A percentile compares a stretch with the other conserved stretches of the same genome.
phyloP scores from a whole-genome alignment of 768 basidiomycete species.

The Tremella fuciformis region DNA sequence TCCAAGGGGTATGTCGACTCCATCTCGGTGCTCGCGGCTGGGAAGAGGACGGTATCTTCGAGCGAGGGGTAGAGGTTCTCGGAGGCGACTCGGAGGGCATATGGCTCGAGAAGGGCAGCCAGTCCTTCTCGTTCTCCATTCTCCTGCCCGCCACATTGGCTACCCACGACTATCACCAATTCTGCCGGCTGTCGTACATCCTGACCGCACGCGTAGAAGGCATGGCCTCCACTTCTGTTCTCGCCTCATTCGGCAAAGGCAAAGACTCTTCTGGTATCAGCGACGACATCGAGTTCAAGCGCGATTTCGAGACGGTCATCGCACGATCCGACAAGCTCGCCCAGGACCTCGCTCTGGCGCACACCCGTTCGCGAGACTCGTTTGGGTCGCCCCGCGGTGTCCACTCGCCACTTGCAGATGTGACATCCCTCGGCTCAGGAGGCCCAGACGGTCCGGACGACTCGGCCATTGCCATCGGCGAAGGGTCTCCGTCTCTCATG shows the following conservation, averaged over 20 bases:
- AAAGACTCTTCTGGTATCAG: constrained; percentile 6
- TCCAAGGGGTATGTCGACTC: constrained; percentile 36
- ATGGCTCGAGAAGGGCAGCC: constrained; percentile 36
- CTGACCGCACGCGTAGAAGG: constrained; percentile 34
- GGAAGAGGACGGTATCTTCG: constrained; percentile 46
- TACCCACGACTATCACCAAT: constrained; percentile 36
- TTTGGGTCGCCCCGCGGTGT: not conserved
- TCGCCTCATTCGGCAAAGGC: not conserved
- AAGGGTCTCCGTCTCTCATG: constrained; percentile 26
- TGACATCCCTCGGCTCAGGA: not conserved
- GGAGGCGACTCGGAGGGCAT: constrained; percentile 35
- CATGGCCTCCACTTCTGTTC: constrained; percentile 1
- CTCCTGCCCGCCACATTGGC: constrained; percentile 45
- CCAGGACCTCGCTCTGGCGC: constrained; percentile 12
- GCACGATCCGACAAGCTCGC: constrained; percentile 23
- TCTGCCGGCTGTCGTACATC: constrained; percentile 33
- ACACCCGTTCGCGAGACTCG: constrained; percentile 8
- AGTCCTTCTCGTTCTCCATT: constrained; percentile 41
- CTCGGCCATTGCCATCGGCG: constrained; percentile 17
- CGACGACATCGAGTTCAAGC: constrained; percentile 19
- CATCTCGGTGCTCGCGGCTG: constrained; percentile 37
- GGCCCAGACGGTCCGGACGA: constrained; percentile 7
- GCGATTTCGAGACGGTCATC: constrained; percentile 24
- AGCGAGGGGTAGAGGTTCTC: constrained; percentile 35
- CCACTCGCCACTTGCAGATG: not conserved